Base-by-base conservation (phyloP, 2,329 filamentous ascomycete genomes). In the Curvularia lunata region DNA sequence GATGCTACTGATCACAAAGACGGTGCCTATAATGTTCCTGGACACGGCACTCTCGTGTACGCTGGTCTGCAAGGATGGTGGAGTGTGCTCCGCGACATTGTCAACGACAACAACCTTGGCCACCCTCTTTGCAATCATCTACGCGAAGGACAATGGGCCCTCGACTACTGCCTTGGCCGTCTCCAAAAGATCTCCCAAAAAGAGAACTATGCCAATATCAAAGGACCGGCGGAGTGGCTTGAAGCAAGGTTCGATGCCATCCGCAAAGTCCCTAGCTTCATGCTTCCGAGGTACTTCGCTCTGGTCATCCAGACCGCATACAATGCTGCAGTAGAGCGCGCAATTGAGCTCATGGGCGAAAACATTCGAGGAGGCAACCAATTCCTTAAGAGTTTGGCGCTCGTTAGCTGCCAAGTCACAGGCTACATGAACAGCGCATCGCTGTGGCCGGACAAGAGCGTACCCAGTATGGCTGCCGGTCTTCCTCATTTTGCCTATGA, bases 41-140 rank as follows among this genome's bases (percentile, higher is more conserved):
- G 88, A 1, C 83, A 92, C 71, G 94, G 93, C 2, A 87, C 90
- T 58, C 84, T 97, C 41, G 91, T 97, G 2, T 99, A 98, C 76
- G 94, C 94, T 59, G 95, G 95, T 59, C 83, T 99, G n/a, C 95
- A 99, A 76, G 96, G 96, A 37, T 99, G 95, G 94, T 97, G 94
- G 92, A 97, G 92, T 74, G 82, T 97, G 0, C 80, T 99, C 41
- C 89, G 92, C 67, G 84, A 90, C 56, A 89, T 99, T 61, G 91
- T 98, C 67, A 85, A 84, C 49, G 88, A 95, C 63, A 99, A 99
- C 75, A 88, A 98, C 72, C 85, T 99, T 8, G 95, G 91, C 0
- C 95, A 99, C 73, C 91, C 95, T 0, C 84, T 99, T 10, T 98
- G 94, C 76, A 89, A 97, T 70, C 94, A 99, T 71, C 85, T 99